phyloP scores from a whole-genome alignment of 2,329 filamentous ascomycete genomes.

The Colletotrichum sublineola region DNA sequence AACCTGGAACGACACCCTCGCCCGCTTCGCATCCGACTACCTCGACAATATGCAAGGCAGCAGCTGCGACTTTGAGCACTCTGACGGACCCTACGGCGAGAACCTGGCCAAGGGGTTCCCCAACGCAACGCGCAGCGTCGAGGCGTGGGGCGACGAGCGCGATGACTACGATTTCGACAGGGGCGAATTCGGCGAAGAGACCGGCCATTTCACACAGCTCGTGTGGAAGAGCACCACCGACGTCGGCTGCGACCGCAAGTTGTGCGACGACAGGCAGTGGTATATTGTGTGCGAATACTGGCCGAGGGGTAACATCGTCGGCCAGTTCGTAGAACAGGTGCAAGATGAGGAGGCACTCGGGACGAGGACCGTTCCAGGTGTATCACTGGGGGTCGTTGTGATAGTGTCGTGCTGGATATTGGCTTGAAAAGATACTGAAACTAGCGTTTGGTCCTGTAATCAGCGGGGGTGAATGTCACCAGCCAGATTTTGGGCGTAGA shows the following conservation, averaged over 20 bases:
- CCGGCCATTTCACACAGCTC: conserved; percentile 80
- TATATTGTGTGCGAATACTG: conserved; percentile 79
- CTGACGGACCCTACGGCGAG: conserved; percentile 76
- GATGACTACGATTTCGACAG: conserved; percentile 69
- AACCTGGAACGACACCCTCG: conserved; percentile 75
- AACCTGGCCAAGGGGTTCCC: conserved; percentile 79
- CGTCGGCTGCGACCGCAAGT: conserved; percentile 65
- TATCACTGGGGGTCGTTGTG: not conserved
- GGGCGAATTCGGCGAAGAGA: conserved; percentile 68
- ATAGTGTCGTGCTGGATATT: not conserved
- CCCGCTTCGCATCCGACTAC: conserved; percentile 66
- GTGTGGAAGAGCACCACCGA: conserved; percentile 75
- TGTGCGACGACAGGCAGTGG: conserved; percentile 61
- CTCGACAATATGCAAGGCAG: conserved; percentile 48
- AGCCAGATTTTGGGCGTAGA: not conserved
- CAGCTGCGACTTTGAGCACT: conserved; percentile 66
- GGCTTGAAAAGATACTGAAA: not conserved
- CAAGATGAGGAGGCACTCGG: conserved; percentile 5
- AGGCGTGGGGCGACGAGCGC: conserved; percentile 75
- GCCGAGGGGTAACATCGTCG: conserved; percentile 74
- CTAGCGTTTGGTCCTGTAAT: not conserved
- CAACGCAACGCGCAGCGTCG: conserved; percentile 70
- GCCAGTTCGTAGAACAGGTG: conserved; percentile 58
- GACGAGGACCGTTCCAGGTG: not conserved
- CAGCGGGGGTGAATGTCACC: not conserved